Evolutionary conservation across 2,329 filamentous ascomycete genomes (phyloP), one percentile per base, ranked within the genome.

Genomic region (Lecanoromycetidae sp.): DNA sequence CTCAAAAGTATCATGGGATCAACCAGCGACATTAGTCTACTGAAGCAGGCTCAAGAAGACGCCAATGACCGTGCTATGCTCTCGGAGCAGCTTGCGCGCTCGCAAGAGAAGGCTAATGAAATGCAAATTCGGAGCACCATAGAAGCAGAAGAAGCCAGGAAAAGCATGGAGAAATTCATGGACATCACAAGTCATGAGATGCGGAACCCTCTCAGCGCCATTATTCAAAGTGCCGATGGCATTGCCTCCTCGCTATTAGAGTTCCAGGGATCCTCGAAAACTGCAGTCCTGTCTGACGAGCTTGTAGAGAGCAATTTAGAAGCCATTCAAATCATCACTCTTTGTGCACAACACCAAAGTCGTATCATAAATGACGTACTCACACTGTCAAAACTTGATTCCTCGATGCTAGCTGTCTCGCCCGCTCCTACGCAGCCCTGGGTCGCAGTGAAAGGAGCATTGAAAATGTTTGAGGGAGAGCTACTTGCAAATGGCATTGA

Each of bases 11-110:
- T 75, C 7, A 74, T 76, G 52, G 72, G 72, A 46, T 69, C 64
- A 52, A 82, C 91, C 44, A 90, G 84, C 0, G 84, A 93, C 57
- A 93, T 93, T 53, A 87, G 82, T 13, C 77, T 83, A 44, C 84
- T 91, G 60, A 93, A 93, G 61, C 81, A 80, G 71, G 84, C 85
- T 1, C 86, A 91, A 62, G 79, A 80, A 38, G 36, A 38, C 36
- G 36, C 36, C 4, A 25, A 25, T 15, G 36, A 25, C 15, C 20
- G 36, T 15, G 36, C 36, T 6, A 15, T 15, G 12, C 36, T 38
- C 27, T 38, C 36, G 5, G 36, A 38, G 19, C 5, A 38, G 22
- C 36, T 38, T 10, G 36, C 36, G 9, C 36, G 27, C 13, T 38
- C 36, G 19, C 20, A 26, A 15, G 17, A 38, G 27, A 25, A 38